Conservation (phyloP, 2,329 filamentous ascomycete species). For the Apiospora phragmitis region DNA sequence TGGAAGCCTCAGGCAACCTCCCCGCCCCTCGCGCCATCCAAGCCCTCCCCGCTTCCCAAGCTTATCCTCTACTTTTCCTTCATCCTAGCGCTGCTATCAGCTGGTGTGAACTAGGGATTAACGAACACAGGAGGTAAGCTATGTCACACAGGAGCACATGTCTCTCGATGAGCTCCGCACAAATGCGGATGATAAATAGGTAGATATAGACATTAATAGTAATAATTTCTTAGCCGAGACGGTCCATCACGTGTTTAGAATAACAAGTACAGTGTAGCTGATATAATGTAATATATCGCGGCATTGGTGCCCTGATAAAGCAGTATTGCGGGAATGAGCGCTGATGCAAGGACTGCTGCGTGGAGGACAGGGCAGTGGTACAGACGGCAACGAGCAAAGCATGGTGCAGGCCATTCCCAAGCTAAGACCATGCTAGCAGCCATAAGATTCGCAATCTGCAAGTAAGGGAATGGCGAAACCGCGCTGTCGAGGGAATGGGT, state of each 20-base stretch:
- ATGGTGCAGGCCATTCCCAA: background rate
- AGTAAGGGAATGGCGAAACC: background rate
- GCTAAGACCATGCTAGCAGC: background rate
- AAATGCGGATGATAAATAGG: background rate
- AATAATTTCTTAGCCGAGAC: background rate
- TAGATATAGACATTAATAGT: background rate
- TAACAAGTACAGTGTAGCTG: background rate
- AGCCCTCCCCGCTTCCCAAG: too few species aligned
- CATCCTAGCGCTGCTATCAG: too few species aligned
- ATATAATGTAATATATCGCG: background rate
- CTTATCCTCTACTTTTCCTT: too few species aligned
- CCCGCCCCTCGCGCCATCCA: too few species aligned
- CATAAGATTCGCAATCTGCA: background rate
- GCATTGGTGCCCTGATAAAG: background rate
- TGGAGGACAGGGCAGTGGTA: background rate
- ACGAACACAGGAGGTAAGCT: background rate
- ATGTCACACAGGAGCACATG: background rate
- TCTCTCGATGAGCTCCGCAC: background rate
- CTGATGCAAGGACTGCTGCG: background rate
- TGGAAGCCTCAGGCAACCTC: too few species aligned
- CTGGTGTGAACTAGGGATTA: background rate
- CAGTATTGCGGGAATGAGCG: background rate
- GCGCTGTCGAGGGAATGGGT: background rate
- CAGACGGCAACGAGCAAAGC: background rate
- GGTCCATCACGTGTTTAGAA: background rate